phyloP scores from a whole-genome alignment of 2,329 filamentous ascomycete genomes.

The Penicillium sp. region DNA sequence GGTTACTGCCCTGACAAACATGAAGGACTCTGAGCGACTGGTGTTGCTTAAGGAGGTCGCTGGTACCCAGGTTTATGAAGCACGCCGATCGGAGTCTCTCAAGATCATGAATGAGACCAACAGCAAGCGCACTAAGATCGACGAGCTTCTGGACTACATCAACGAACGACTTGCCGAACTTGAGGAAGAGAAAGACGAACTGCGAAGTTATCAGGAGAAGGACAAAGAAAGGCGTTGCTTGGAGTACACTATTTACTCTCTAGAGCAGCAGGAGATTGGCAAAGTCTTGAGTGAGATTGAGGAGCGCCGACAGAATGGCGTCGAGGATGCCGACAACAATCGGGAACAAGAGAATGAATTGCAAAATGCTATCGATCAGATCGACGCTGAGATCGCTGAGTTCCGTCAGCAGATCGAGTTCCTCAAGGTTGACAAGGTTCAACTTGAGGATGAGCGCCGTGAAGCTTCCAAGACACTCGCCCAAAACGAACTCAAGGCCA shows the following conservation, averaged over 20 bases:
- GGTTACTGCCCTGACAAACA: slow-evolving; percentile 94
- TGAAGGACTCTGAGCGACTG: slow-evolving; percentile 92
- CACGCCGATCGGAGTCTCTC: slow-evolving; percentile 82
- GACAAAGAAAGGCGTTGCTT: slow-evolving; percentile 88
- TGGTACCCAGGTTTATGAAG: slow-evolving; percentile 95
- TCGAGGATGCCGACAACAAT: slow-evolving; percentile 81
- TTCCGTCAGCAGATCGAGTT: slow-evolving; percentile 82
- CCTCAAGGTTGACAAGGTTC: slow-evolving; percentile 77
- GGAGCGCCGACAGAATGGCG: slow-evolving; percentile 74
- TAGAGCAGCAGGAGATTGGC: slow-evolving; percentile 79
- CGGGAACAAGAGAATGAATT: slow-evolving; percentile 74
- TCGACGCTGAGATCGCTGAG: slow-evolving; percentile 78
- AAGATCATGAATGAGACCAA: slow-evolving; percentile 98
- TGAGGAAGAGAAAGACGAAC: slow-evolving; percentile 95
- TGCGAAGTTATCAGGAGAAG: slow-evolving; percentile 91
- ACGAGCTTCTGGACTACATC: slow-evolving; percentile 88
- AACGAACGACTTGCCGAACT: slow-evolving; percentile 85
- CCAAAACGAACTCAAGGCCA: slow-evolving; percentile 82
- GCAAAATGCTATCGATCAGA: slow-evolving; percentile 74
- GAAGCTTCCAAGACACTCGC: slow-evolving; percentile 78
- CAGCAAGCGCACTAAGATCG: slow-evolving; percentile 91
- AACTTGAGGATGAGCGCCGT: slow-evolving; percentile 86
- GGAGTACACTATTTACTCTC: slow-evolving; percentile 91
- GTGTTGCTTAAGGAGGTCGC: slow-evolving; percentile 96
- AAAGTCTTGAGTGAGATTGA: slow-evolving; percentile 81